These are phyloP conservation scores for Fusarium gaditjirri DNA, from an alignment of 2,329 filamentous ascomycete genomes.

Conservation along the genomic window DNA sequence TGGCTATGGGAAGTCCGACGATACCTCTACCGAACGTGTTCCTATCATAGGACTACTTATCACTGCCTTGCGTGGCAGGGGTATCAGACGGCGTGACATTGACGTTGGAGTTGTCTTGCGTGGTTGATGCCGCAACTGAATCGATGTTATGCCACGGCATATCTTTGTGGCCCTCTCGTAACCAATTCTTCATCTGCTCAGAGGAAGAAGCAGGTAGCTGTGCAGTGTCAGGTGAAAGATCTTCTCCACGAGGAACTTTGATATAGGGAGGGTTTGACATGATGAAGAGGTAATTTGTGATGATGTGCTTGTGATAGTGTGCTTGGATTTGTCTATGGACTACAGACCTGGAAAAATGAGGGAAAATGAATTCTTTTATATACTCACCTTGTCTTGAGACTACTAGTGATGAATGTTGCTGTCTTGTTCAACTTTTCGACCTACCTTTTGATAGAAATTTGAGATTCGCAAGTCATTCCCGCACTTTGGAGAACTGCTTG, in stretches of 20 bases:
- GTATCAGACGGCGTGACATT: neutral
- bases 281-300: neutral
- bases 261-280: neutral
- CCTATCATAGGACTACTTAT: neutral
- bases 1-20: fast-evolving
- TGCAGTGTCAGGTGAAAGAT: neutral
- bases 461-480: neutral
- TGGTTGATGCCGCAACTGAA: neutral
- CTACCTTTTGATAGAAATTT: neutral
- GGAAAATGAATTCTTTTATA: neutral
- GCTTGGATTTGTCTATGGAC: neutral
- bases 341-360: neutral
- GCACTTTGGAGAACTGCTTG: no score
- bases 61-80: conserved; percentile 4
- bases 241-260: neutral
- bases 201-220: neutral
- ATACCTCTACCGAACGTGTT: neutral
- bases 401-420: neutral
- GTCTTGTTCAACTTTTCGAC: neutral
- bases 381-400: neutral
- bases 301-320: neutral
- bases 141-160: conserved; percentile 10
- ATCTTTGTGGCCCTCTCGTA: neutral
- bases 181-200: conserved; percentile 2
- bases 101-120: neutral